phyloP scores from a whole-genome alignment of 495 filamentous ascomycete genomes.

The Penicillium canescens region DNA sequence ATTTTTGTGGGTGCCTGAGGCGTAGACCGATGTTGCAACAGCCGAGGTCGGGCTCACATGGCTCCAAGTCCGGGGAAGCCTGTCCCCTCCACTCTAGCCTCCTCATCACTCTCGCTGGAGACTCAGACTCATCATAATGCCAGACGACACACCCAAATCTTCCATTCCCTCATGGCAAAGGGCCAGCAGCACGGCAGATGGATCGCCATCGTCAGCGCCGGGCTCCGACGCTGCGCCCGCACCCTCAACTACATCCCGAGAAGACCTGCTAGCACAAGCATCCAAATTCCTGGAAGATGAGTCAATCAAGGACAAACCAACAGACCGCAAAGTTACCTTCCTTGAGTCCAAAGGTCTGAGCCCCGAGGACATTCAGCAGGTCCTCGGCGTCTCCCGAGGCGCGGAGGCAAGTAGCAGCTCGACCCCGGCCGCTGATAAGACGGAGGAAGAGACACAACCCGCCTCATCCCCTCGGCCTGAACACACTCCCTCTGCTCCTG shows the following conservation, averaged over 20 bases:
- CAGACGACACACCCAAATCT: slow-evolving; percentile 34
- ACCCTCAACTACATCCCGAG: slow-evolving; percentile 27
- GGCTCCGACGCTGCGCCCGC: slow-evolving; percentile 35
- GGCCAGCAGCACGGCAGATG: slow-evolving; percentile 18
- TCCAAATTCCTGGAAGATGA: slow-evolving; percentile 78
- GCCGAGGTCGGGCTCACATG: slow-evolving; percentile 38
- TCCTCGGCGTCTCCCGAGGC: slow-evolving; percentile 56
- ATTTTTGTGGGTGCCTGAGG: slow-evolving; percentile 1
- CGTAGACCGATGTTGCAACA: slow-evolving; percentile 14
- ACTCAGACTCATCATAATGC: slow-evolving; percentile 29
- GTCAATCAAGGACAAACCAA: slow-evolving; percentile 66
- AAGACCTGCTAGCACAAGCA: slow-evolving; percentile 66
- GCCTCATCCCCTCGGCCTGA: slow-evolving; percentile 18
- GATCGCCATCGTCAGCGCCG: slow-evolving; percentile 29
- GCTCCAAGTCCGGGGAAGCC: slow-evolving; percentile 23
- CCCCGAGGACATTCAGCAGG: slow-evolving; percentile 63
- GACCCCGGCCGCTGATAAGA: slow-evolving; percentile 20
- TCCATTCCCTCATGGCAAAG: slow-evolving; percentile 53
- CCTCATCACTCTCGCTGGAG: not conserved
- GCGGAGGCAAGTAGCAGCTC: slow-evolving; percentile 27
- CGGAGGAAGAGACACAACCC: slow-evolving; percentile 10
- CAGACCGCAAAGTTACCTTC: slow-evolving; percentile 75
- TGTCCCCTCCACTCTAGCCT: slow-evolving; percentile 8
- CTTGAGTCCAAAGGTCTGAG: slow-evolving; percentile 77
- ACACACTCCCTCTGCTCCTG: slow-evolving; percentile 15